Evolutionary conservation across 2,329 filamentous ascomycete species (phyloP).

Genomic region (Colletotrichum scovillei): DNA sequence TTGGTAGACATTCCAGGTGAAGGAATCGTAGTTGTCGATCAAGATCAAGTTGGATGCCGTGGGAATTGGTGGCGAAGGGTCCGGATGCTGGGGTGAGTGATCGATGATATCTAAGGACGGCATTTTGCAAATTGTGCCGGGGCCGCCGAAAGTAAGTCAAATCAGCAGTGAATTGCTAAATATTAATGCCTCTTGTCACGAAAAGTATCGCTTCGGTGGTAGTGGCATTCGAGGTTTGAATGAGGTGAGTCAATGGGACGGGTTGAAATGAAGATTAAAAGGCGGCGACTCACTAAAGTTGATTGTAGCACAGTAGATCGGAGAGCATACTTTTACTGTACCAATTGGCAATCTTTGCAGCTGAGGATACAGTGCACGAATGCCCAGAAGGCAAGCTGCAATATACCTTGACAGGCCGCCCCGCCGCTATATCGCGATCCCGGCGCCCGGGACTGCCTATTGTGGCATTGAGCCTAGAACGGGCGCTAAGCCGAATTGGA

Average conservation of each 20-base stretch:
- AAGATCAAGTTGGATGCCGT: conserved; percentile 92
- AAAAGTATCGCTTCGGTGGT: background rate
- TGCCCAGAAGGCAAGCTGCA: background rate
- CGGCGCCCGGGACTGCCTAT: conserved; percentile 32
- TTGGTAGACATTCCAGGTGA: conserved; percentile 99
- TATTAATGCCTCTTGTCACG: background rate
- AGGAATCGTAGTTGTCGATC: conserved; percentile 99
- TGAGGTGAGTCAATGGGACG: conserved; percentile 20
- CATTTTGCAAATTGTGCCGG: conserved; percentile 51
- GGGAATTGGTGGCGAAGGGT: conserved; percentile 76
- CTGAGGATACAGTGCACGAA: conserved; percentile 3
- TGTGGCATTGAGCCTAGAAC: conserved; percentile 9
- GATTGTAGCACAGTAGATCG: conserved; percentile 8
- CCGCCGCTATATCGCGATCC: conserved; percentile 32
- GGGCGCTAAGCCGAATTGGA: conserved; percentile 2
- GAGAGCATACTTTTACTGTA: conserved; percentile 11
- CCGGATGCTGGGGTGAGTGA: conserved; percentile 88
- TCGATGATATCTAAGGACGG: conserved; percentile 69
- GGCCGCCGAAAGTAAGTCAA: background rate
- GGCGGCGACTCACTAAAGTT: conserved; percentile 17
- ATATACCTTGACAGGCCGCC: conserved; percentile 1
- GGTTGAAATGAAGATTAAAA: conserved; percentile 11
- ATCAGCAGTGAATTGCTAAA: background rate
- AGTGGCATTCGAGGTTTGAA: background rate
- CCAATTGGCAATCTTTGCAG: accelerated